These are phyloP conservation scores for Gelatoporia subvermispora DNA, from an alignment of 768 basidiomycete genomes.

Conservation along the genomic window DNA sequence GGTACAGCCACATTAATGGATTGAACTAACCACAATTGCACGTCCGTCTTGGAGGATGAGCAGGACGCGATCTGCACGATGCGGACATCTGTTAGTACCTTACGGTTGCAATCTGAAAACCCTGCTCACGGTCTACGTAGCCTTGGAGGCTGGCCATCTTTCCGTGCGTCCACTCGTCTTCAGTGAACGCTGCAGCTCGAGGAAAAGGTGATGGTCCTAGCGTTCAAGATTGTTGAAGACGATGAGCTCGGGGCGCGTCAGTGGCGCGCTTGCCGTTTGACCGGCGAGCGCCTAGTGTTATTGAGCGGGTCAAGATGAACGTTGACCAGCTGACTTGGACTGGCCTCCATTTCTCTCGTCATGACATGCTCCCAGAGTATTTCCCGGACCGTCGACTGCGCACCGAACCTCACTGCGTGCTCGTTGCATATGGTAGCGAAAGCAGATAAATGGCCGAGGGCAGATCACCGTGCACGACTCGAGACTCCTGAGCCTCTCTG, in stretches of 20 bases:
- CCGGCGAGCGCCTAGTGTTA: too few species aligned
- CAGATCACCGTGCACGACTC: neutral
- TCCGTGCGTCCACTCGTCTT: neutral
- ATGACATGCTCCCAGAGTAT: too few species aligned
- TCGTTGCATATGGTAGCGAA: neutral
- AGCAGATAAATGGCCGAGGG: neutral
- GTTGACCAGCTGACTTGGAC: too few species aligned
- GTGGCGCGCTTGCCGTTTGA: too few species aligned
- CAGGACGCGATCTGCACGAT: conserved; percentile 70
- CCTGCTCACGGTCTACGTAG: conserved; percentile 77
- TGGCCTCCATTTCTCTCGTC: too few species aligned
- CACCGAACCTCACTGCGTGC: too few species aligned
- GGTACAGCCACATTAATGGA: neutral
- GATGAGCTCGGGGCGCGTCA: too few species aligned
- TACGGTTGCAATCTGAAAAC: neutral
- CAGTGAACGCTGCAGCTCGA: neutral
- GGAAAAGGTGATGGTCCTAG: too few species aligned
- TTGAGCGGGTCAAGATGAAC: too few species aligned
- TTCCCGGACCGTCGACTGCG: too few species aligned
- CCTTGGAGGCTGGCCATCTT: conserved; percentile 86
- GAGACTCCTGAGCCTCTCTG: too few species aligned
- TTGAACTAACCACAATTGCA: conserved; percentile 74
- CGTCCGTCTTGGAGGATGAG: conserved; percentile 96
- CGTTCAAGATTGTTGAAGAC: too few species aligned
- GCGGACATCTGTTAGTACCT: neutral